A percentile compares a stretch with the other conserved stretches of the same genome.
Evolutionary conservation across 73 alveolate genomes (phyloP).

Genomic region (Uronychia binucleata): DNA sequence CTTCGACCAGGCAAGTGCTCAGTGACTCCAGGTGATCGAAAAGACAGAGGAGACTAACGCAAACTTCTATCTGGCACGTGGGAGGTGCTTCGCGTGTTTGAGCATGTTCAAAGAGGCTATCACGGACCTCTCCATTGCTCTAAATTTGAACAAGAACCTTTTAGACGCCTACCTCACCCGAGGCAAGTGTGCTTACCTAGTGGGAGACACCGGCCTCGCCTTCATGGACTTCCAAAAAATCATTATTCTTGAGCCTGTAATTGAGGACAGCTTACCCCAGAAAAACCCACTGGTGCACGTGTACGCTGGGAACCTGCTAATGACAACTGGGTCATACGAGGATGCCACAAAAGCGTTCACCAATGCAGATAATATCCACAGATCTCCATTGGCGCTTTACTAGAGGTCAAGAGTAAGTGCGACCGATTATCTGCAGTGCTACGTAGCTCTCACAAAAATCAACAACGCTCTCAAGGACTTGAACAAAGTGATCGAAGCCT

Average conservation of each 20-base stretch:
- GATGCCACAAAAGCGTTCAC: constrained; percentile 78
- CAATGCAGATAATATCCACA: constrained; percentile 63
- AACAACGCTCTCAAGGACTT: constrained; percentile 54
- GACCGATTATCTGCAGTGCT: constrained; percentile 11
- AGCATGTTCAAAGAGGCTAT: constrained; percentile 67
- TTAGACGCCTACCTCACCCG: constrained; percentile 66
- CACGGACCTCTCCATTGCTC: constrained; percentile 63
- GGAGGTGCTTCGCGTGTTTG: constrained; percentile 69
- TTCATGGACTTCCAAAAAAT: constrained; percentile 68
- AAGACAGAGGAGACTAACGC: constrained; percentile 66
- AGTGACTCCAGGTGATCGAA: constrained; percentile 34
- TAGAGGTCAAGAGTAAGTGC: constrained; percentile 30
- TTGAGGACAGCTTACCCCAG: not conserved
- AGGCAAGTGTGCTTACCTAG: constrained; percentile 73
- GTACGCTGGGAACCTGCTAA: constrained; percentile 69
- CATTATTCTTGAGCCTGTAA: constrained; percentile 60
- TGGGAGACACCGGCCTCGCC: constrained; percentile 74
- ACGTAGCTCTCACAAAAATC: constrained; percentile 55
- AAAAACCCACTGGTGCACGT: constrained; percentile 74
- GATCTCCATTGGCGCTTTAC: constrained; percentile 58
- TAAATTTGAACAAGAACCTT: constrained; percentile 57
- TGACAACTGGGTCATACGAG: constrained; percentile 72
- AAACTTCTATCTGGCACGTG: constrained; percentile 66
- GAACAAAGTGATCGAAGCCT: constrained; percentile 49
- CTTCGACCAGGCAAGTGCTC: constrained; percentile 13